These are phyloP conservation scores for Aureobasidium mangrovei DNA, from an alignment of 2,329 filamentous ascomycete genomes.

Conservation along the genomic window DNA sequence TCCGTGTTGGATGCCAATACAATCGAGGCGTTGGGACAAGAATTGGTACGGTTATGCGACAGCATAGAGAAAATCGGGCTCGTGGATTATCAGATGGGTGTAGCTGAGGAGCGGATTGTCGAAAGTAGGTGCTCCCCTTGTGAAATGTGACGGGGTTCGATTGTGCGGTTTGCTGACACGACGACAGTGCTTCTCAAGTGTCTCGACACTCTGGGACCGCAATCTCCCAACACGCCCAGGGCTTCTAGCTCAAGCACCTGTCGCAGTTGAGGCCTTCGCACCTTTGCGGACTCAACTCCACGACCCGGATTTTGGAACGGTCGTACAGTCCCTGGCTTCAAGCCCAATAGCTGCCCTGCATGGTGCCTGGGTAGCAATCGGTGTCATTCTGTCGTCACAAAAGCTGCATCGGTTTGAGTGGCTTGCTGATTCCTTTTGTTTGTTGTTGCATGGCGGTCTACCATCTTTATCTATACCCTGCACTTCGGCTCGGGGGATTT, in stretches of 20 bases:
- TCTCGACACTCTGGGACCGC: constrained; percentile 39
- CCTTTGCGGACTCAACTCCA: no score
- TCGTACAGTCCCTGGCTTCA: no score
- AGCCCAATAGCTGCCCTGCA: no score
- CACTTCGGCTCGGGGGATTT: no score
- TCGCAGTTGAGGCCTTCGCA: background rate
- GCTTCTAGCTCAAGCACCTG: background rate
- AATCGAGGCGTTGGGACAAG: constrained; percentile 71
- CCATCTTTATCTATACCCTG: no score
- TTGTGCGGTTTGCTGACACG: constrained; percentile 14
- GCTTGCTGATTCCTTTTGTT: no score
- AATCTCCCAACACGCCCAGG: background rate
- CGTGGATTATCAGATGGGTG: constrained; percentile 94
- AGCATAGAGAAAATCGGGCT: constrained; percentile 82
- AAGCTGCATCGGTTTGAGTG: no score
- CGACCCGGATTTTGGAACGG: no score
- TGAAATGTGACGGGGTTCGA: constrained; percentile 15
- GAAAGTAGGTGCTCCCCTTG: constrained; percentile 50
- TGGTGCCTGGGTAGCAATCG: no score
- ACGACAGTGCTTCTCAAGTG: constrained; percentile 43
- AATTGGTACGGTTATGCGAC: constrained; percentile 76
- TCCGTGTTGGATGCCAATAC: constrained; percentile 59
- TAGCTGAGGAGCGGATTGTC: constrained; percentile 90
- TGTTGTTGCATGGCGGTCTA: no score
- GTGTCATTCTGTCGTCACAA: no score